Base-by-base conservation (phyloP, 805 yeast species). In the Barnettozyma vustinii region DNA sequence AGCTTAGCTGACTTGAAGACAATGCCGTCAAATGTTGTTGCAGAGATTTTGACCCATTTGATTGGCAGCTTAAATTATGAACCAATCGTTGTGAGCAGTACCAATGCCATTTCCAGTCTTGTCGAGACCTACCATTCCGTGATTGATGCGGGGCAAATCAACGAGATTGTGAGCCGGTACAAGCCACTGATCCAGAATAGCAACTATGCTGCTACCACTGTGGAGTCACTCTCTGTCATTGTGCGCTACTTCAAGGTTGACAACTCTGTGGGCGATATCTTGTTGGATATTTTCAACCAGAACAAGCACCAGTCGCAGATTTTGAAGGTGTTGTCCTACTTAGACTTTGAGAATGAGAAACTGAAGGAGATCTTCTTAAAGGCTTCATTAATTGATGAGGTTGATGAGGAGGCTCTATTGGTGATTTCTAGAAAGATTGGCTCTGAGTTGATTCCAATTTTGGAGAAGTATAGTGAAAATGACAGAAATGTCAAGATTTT, bases 11-110 rank as follows among this genome's bases (percentile, higher is more conserved):
- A 53, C 27, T 47, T 70, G 43, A 56, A 55, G n/a, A 52, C 56
- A 2, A 36, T 67, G 25, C 57, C 66, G 15, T 23, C 50, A 8
- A 50, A 44, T 5, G 57, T 65, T 26, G 56, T 70, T 26, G 52
- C 46, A 4, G 53, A 62, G 9, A 58, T 68, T 9, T 66, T 71
- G 33, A 30, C 49, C 2, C 59, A 69, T 18, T 61, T 75, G 27
- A 49, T 57, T n/a, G 60, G 59, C 2, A 56, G 68, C 18, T 59
- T 72, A 49, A 57, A 63, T 30, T 65, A 65, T 51, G 72, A 71
- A 47, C 63, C 70, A 9, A 58, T 69, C 42, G 64, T 69, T 4
- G 50, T 58, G n/a, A 56, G 54, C 6, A 60, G 72, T 0, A 55
- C 70, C 20, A 53, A 48, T 4, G 56, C 71, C 2, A 57, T 64